Evolutionary conservation across 2,329 filamentous ascomycete genomes (phyloP), one percentile per base, ranked within the genome.

Genomic region (Fusarium staphyleae): DNA sequence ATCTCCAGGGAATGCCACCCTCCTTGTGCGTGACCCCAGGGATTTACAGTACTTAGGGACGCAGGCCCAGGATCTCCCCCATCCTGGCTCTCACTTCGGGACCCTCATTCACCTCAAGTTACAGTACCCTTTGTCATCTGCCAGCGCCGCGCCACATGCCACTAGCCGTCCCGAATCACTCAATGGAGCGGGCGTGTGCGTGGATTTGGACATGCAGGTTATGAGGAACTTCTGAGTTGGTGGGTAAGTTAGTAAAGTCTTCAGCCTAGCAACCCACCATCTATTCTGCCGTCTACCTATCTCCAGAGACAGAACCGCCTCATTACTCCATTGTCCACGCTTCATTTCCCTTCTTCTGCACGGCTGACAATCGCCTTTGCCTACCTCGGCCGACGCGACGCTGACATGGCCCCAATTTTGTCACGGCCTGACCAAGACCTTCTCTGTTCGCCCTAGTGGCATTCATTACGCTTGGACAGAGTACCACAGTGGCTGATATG

Each of bases 261-360:
- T 55, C 48, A 54, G 44, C 60, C 57, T 47, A 40, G 10, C 28
- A 3, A 29, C 12, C 10, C 28, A 29, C 28, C 8, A 29, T 6
- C 19, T 22, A 8, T 8, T 24, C 22, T 24, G 22, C 22, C 22
- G 49, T 42, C 42, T 30, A 48, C 48, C 46, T 52, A 45, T 43
- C 48, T 44, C 55, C 40, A 49, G 48, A 49, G 29, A 61, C 48
- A 35, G 53, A 51, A 49, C 39, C 44, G 50, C 50, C 44, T 56
- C 45, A 51, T 52, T 53, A 39, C 37, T 53, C 41, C 47, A 55
- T 52, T 36, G 52, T 58, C 51, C 50, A 51, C 44, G 46, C 57
- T 55, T 68, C 65, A 68, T 68, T 66, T 68, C 65, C 63, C 55
- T 50, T 39, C 29, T 44, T 45, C 54, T 54, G 52, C 55, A 50